Base-by-base conservation (phyloP, 1,139 yeast species). In the Nadsonia commutata region DNA sequence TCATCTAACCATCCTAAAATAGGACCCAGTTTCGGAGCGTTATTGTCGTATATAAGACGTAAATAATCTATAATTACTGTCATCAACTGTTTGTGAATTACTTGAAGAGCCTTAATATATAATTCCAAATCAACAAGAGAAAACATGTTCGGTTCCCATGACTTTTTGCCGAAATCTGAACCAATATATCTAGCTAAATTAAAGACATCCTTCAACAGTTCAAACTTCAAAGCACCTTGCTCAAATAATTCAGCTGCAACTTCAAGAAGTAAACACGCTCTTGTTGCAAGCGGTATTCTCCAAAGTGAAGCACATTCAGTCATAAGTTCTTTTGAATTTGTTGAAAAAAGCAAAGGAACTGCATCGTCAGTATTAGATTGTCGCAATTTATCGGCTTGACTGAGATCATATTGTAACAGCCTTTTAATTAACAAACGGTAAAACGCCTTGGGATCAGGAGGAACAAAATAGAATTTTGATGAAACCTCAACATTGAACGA, bases 211-310 rank as follows among this genome's bases (percentile, higher is more conserved):
- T 51, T 44, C 36, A 56, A 38, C 18, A 52, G 47, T 66, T 80
- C 88, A 65, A 83, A 64, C 64, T 79, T 85, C 72, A 82, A 81
- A 64, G 74, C 70, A 59, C 84, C 86, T 63, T 80, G 83, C 60
- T 77, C 71, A 39, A 53, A 59, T 45, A 56, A 49, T 13, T 54
- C 57, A 27, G 51, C 54, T 1, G 57, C 55, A 3, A 60, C 80
- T 3, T 78, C 70, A 43, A 71, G 72, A 3, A 77, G 51, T 2
- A 77, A 55, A 0, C 72, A 67, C 0, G 78, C 74, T 45, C 72
- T 62, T 0, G 86, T 67, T 0, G 76, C 65, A 7, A 59, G 58
- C 46, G 72, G 73, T 4, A 81, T 58, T 48, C 82, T 63, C 94
- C 94, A 82, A 40, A 75, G 64, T 40, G 64, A 67, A 4, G 77